These are phyloP conservation scores for Ceratocystis huliohia DNA, from an alignment of 2,329 filamentous ascomycete genomes.

Conservation along the genomic window DNA sequence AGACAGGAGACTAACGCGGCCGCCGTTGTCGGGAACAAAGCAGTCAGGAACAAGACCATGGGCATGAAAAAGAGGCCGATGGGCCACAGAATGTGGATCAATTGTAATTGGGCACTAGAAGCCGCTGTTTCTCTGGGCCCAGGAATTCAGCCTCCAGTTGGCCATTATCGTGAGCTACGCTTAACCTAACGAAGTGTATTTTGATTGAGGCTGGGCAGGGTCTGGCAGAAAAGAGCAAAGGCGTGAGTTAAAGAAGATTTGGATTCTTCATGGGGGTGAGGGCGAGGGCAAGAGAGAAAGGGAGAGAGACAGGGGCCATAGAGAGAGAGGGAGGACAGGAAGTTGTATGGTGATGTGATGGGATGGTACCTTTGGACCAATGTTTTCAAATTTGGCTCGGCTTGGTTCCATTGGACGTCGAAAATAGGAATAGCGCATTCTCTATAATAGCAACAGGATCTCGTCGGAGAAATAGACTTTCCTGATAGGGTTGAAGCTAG, in stretches of 20 bases:
- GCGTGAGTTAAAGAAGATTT: not conserved
- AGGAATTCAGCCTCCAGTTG: not conserved
- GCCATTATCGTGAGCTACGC: not conserved
- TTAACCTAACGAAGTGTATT: not conserved
- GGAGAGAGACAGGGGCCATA: no score
- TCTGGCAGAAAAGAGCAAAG: not conserved
- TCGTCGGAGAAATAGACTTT: conserved; percentile 3
- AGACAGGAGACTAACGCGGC: not conserved
- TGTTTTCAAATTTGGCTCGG: not conserved
- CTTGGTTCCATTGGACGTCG: not conserved
- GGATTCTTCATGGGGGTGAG: not conserved
- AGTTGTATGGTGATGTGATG: conserved; percentile 6
- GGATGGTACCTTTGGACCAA: conserved; percentile 1
- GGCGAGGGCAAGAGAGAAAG: not conserved
- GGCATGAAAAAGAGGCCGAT: no score
- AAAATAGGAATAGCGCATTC: conserved; percentile 1
- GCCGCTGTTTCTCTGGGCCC: not conserved
- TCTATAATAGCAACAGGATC: conserved; percentile 9
- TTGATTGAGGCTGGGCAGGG: not conserved
- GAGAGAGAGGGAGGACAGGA: not conserved
- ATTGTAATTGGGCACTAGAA: no score
- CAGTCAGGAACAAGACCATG: not conserved
- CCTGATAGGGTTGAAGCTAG: conserved; percentile 1
- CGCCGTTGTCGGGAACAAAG: no score
- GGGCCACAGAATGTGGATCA: no score